A percentile compares a stretch with the other conserved stretches of the same genome.
phyloP scores from a whole-genome alignment of 2,329 filamentous ascomycete species.

The Arthroderma sp. region DNA sequence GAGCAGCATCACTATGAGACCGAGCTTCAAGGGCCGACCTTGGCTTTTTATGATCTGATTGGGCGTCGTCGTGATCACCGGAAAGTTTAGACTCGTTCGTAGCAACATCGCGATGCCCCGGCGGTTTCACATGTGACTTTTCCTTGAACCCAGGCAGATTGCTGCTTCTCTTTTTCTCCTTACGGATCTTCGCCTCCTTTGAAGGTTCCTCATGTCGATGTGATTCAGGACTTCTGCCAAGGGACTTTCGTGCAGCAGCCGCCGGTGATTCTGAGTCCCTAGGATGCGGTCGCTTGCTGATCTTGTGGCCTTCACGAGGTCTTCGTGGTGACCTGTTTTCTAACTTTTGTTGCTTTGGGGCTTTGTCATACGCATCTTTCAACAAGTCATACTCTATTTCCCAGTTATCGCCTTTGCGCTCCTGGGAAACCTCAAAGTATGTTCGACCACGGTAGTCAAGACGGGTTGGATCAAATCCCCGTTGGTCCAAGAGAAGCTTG shows the following conservation, averaged over 20 bases:
- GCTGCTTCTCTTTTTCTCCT: conserved; percentile 17
- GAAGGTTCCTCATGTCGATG: conserved; percentile 15
- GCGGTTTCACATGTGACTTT: conserved; percentile 13
- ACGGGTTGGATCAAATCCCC: conserved; percentile 69
- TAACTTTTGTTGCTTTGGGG: conserved; percentile 20
- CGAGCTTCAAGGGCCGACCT: conserved; percentile 15
- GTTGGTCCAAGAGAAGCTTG: conserved; percentile 61
- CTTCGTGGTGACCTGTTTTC: conserved; percentile 27
- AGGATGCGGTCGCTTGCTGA: conserved; percentile 21
- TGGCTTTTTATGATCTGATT: conserved; percentile 13
- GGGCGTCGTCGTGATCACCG: conserved; percentile 22
- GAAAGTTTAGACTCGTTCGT: conserved; percentile 13
- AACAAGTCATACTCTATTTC: conserved; percentile 73
- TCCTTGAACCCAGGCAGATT: conserved; percentile 15
- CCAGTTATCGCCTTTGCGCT: conserved; percentile 76
- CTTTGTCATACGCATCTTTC: conserved; percentile 44
- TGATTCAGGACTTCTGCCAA: conserved; percentile 19
- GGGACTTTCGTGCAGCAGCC: conserved; percentile 18
- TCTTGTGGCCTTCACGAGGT: conserved; percentile 27
- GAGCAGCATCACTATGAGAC: conserved; percentile 20
- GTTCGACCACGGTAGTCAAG: conserved; percentile 58
- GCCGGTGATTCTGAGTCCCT: conserved; percentile 29
- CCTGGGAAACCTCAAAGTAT: conserved; percentile 76
- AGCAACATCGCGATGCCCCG: conserved; percentile 12
- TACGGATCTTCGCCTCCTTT: conserved; percentile 3